A percentile compares a stretch with the other conserved stretches of the same genome.
Conservation (phyloP, 2,329 filamentous ascomycete species). For the Cryphonectria parasitica region DNA sequence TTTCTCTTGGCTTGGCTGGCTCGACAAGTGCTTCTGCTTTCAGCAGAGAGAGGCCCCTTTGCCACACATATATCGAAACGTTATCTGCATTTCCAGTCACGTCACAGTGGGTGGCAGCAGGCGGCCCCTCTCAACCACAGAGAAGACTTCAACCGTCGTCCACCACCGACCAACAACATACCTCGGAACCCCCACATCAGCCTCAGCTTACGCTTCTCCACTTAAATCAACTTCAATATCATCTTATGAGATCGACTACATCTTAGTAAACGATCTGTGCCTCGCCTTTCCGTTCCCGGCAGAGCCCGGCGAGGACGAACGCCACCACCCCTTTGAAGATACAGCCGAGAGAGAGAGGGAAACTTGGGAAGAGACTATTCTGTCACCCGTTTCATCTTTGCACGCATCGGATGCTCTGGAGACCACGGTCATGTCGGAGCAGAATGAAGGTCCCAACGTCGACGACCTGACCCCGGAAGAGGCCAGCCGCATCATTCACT, state of each 20-base stretch:
- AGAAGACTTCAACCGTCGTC: background rate
- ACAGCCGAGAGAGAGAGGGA: background rate
- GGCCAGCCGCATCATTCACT: conserved; percentile 70
- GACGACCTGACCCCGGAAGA: conserved; percentile 67
- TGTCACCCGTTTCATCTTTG: background rate
- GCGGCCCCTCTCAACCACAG: background rate
- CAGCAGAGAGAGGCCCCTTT: background rate
- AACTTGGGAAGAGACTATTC: too few relatives aligned
- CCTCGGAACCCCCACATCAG: background rate
- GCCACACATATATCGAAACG: background rate
- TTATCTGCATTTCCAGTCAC: background rate
- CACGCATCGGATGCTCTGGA: conserved; percentile 17
- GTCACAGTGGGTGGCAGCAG: background rate
- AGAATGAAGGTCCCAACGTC: conserved; percentile 50
- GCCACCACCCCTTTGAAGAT: background rate
- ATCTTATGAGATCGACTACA: background rate
- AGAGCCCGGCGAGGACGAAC: background rate
- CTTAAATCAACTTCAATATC: background rate
- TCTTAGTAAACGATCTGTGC: background rate
- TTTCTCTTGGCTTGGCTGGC: background rate
- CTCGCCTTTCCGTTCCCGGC: background rate
- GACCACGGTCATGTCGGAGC: conserved; percentile 47
- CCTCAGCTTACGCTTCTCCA: background rate
- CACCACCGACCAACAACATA: background rate
- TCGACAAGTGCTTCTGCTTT: background rate